These are phyloP conservation scores for Backusella australiensis DNA, from an alignment of 192 early-diverging fungal genomes.

Conservation along the genomic window DNA sequence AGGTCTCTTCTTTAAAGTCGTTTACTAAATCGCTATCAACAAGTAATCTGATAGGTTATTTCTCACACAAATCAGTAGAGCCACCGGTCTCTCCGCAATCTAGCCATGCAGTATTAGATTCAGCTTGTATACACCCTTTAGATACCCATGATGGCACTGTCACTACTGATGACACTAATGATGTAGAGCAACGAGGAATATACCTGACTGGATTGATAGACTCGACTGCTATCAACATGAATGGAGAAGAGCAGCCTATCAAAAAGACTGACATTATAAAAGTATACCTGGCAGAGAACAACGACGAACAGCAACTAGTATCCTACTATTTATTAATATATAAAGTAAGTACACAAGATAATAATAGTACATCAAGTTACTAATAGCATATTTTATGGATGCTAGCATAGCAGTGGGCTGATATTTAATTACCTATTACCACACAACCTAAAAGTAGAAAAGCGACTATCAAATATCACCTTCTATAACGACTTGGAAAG, in stretches of 20 bases:
- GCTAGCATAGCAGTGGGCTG: conserved; percentile 26
- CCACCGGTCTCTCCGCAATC: background rate
- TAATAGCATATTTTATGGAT: background rate
- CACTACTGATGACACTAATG: background rate
- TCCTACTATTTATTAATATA: conserved; percentile 34
- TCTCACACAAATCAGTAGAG: background rate
- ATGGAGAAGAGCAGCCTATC: conserved; percentile 20
- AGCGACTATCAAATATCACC: conserved; percentile 14
- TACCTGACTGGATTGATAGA: conserved; percentile 35
- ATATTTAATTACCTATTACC: conserved; percentile 33
- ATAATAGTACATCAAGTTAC: background rate
- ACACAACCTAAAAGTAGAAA: background rate
- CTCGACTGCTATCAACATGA: conserved; percentile 8
- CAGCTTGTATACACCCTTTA: background rate
- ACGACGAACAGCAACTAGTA: background rate
- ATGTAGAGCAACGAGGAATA: conserved; percentile 12
- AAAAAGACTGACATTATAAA: conserved; percentile 24
- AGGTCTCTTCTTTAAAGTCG: conserved; percentile 10
- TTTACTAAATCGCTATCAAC: conserved; percentile 32
- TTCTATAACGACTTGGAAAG: conserved; percentile 30
- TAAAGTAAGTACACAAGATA: conserved; percentile 17
- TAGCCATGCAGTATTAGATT: background rate
- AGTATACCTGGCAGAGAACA: conserved; percentile 21
- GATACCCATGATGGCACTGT: background rate
- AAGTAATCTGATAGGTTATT: conserved; percentile 26